These are phyloP conservation scores for Xerocomus nothofagi DNA, from an alignment of 1,284 basidiomycete species.

Conservation along the genomic window DNA sequence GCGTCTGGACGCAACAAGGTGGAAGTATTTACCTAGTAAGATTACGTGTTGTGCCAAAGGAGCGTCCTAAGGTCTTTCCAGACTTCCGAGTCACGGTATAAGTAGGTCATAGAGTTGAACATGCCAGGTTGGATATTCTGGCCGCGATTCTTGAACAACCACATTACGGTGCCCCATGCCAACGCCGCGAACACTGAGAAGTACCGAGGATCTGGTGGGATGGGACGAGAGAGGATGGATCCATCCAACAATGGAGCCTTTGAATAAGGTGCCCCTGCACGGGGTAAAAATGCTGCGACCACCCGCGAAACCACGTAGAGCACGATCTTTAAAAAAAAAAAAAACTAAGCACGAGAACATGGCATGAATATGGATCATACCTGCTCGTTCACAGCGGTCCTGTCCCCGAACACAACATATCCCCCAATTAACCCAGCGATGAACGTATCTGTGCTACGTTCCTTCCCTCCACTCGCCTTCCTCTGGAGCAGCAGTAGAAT, in stretches of 20 bases:
- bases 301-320: conserved; percentile 93
- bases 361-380: conserved; percentile 44
- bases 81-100: conserved; percentile 73
- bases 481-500: conserved; percentile 78
- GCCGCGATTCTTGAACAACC: conserved; percentile 83
- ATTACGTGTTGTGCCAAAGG: conserved; percentile 71
- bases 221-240: conserved; percentile 54
- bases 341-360: conserved; percentile 1
- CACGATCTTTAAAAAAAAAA: conserved; percentile 70
- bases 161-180: conserved; percentile 98
- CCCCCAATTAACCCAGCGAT: conserved; percentile 92
- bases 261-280: conserved; percentile 54
- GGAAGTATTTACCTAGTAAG: conserved; percentile 8
- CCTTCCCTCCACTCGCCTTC: conserved; percentile 79
- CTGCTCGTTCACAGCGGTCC: conserved; percentile 98
- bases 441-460: conserved; percentile 82
- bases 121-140: conserved; percentile 93
- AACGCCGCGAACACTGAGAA: conserved; percentile 90
- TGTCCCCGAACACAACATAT: conserved; percentile 90
- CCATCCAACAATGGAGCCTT: conserved; percentile 37
- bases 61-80: conserved; percentile 69
- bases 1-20: not conserved
- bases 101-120: conserved; percentile 80
- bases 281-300: conserved; percentile 84
- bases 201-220: conserved; percentile 79